phyloP scores from a whole-genome alignment of 2,329 filamentous ascomycete species.

The Gnomoniopsis smithogilvyi region DNA sequence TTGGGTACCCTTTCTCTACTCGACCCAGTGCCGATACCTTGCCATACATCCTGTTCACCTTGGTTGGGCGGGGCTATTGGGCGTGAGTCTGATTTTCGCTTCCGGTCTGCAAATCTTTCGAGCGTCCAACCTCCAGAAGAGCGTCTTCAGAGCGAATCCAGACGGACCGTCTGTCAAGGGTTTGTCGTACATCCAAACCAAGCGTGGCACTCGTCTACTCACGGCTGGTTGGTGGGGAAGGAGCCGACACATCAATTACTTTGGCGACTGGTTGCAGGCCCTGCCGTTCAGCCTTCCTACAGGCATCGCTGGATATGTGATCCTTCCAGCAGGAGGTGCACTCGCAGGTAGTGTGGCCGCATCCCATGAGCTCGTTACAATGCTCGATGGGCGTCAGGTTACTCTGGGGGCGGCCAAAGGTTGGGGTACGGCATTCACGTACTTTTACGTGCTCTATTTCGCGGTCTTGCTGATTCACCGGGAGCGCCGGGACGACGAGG shows the following conservation, averaged over 20 bases:
- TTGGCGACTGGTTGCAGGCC: conserved; percentile 86
- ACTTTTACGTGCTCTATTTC: conserved; percentile 90
- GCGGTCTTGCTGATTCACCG: conserved; percentile 77
- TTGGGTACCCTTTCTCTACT: conserved; percentile 39
- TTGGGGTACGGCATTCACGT: conserved; percentile 79
- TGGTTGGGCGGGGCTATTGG: conserved; percentile 58
- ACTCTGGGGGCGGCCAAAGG: conserved; percentile 68
- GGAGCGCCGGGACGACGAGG: conserved; percentile 78
- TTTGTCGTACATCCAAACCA: conserved; percentile 78
- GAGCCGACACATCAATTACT: conserved; percentile 86
- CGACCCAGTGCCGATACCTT: conserved; percentile 76
- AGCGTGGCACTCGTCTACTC: conserved; percentile 72
- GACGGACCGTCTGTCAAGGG: conserved; percentile 73
- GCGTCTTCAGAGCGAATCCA: conserved; percentile 81
- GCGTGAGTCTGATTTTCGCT: conserved; percentile 62
- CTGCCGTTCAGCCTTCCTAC: conserved; percentile 86
- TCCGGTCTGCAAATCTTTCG: conserved; percentile 84
- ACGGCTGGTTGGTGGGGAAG: conserved; percentile 86
- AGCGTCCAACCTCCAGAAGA: conserved; percentile 83
- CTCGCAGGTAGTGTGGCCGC: conserved; percentile 44
- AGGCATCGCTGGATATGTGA: conserved; percentile 72
- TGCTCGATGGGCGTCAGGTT: conserved; percentile 55
- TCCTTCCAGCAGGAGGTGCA: conserved; percentile 51
- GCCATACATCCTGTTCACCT: conserved; percentile 73
- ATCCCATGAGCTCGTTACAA: conserved; percentile 34